These are phyloP conservation scores for Chaetomium sp. DNA, from an alignment of 2,329 filamentous ascomycete species.

Conservation along the genomic window DNA sequence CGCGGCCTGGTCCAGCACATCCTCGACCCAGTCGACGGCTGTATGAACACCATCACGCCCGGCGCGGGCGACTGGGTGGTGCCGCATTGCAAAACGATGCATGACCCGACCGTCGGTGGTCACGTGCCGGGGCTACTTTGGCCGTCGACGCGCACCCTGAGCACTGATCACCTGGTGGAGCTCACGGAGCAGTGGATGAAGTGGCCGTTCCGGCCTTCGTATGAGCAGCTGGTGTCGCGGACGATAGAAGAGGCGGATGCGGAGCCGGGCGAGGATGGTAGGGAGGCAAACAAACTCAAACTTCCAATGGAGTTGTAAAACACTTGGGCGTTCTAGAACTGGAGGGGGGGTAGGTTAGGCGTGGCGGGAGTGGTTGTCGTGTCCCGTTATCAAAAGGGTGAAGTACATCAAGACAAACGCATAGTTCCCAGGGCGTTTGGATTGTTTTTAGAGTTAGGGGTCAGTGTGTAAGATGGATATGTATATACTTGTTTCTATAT, in stretches of 20 bases:
- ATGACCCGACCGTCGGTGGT: slow-evolving; percentile 38
- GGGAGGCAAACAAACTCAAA: background rate
- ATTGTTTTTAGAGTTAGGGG: background rate
- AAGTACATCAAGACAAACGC: too few species aligned
- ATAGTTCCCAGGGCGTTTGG: too few species aligned
- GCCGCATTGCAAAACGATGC: slow-evolving; percentile 41
- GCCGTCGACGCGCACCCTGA: slow-evolving; percentile 44
- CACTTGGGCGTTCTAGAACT: too few species aligned
- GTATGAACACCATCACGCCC: slow-evolving; percentile 49
- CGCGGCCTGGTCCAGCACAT: slow-evolving; percentile 33
- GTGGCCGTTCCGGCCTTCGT: slow-evolving; percentile 58
- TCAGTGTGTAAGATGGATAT: background rate
- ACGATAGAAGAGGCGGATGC: slow-evolving; percentile 25
- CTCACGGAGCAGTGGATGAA: slow-evolving; percentile 54
- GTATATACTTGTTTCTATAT: background rate
- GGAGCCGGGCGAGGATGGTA: slow-evolving; percentile 15
- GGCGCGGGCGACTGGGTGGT: slow-evolving; percentile 52
- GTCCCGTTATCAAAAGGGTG: too few species aligned
- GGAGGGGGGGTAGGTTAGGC: too few species aligned
- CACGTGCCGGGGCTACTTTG: slow-evolving; percentile 39
- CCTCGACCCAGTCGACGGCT: slow-evolving; percentile 33
- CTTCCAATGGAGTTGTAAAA: too few species aligned
- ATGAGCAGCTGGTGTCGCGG: slow-evolving; percentile 42
- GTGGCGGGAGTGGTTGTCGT: too few species aligned
- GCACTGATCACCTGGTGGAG: slow-evolving; percentile 49